Percentiles rank a stretch among this genome's conserved stretches.
phyloP scores from a whole-genome alignment of 345 rosid species.

The Hibiscus trionum region DNA sequence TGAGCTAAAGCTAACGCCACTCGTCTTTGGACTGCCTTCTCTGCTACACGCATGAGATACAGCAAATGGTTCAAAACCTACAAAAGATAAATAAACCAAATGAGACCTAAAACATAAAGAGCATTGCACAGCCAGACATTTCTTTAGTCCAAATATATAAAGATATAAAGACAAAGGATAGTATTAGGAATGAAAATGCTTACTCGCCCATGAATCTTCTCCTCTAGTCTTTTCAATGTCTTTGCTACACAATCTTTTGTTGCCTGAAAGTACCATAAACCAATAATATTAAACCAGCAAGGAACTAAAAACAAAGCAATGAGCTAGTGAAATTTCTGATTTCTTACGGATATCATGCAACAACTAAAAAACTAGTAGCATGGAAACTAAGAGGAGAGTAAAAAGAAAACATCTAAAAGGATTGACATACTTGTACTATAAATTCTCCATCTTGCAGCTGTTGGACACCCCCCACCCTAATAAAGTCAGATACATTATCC shows the following conservation, averaged over 20 bases:
- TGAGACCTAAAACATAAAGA: neutral
- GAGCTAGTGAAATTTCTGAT: slow-evolving; percentile 6
- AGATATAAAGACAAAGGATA: neutral
- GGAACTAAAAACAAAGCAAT: neutral
- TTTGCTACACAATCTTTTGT: slow-evolving; percentile 97
- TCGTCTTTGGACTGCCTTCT: slow-evolving; percentile 75
- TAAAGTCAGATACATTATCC: slow-evolving; percentile 96
- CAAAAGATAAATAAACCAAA: slow-evolving; percentile 19
- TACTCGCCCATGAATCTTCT: slow-evolving; percentile 93
- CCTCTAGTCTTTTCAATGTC: slow-evolving; percentile 93
- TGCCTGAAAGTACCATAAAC: slow-evolving; percentile 43
- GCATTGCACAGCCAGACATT: neutral
- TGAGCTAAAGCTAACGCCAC: slow-evolving; percentile 94
- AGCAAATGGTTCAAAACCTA: slow-evolving; percentile 83
- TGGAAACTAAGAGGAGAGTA: neutral
- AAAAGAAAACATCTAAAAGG: slow-evolving; percentile 5
- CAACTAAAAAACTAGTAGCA: slow-evolving; percentile 1
- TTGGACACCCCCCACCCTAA: slow-evolving; percentile 94
- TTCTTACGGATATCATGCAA: slow-evolving; percentile 2
- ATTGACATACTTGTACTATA: slow-evolving; percentile 67
- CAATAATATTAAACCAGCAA: neutral
- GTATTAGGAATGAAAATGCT: slow-evolving; percentile 23
- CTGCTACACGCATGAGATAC: slow-evolving; percentile 79
- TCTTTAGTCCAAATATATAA: neutral
- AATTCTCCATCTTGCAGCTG: slow-evolving; percentile 96